Evolutionary conservation across 306 rosid species (phyloP).

Genomic region (Trichosanthes truncata): DNA sequence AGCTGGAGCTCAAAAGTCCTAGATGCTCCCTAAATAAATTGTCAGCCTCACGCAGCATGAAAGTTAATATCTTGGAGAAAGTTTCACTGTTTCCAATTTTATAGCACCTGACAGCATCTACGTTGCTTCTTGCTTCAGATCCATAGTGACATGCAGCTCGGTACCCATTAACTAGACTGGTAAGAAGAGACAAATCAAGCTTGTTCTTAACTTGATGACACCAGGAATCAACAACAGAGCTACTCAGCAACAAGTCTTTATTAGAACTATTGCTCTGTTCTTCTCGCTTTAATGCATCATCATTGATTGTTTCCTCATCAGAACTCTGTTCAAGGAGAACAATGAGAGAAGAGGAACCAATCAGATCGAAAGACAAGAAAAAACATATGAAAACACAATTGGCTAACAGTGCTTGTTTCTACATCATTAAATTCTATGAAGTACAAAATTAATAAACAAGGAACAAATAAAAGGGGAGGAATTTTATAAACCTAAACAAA

Average conservation of each 20-base stretch:
- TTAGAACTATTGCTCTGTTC: slow-evolving; percentile 17
- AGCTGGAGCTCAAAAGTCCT: slow-evolving; percentile 41
- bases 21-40: slow-evolving; percentile 45
- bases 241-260: slow-evolving; percentile 33
- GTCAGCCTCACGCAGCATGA: slow-evolving; percentile 65
- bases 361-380: neutral
- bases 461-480: neutral
- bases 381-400: neutral
- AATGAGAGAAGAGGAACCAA: neutral
- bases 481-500: neutral
- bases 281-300: slow-evolving; percentile 18
- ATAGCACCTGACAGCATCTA: slow-evolving; percentile 21
- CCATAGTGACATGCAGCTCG: slow-evolving; percentile 63
- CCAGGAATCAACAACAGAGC: slow-evolving; percentile 42
- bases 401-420: neutral
- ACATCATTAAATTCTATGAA: neutral
- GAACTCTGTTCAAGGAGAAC: slow-evolving; percentile 32
- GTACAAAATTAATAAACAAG: neutral
- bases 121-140: slow-evolving; percentile 23
- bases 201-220: slow-evolving; percentile 47
- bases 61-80: slow-evolving; percentile 48
- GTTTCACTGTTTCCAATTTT: slow-evolving; percentile 47
- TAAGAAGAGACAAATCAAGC: slow-evolving; percentile 43
- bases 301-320: slow-evolving; percentile 45
- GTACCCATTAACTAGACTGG: slow-evolving; percentile 67